These are phyloP conservation scores for Quercus robur DNA, from an alignment of 306 rosid genomes.

Conservation along the genomic window DNA sequence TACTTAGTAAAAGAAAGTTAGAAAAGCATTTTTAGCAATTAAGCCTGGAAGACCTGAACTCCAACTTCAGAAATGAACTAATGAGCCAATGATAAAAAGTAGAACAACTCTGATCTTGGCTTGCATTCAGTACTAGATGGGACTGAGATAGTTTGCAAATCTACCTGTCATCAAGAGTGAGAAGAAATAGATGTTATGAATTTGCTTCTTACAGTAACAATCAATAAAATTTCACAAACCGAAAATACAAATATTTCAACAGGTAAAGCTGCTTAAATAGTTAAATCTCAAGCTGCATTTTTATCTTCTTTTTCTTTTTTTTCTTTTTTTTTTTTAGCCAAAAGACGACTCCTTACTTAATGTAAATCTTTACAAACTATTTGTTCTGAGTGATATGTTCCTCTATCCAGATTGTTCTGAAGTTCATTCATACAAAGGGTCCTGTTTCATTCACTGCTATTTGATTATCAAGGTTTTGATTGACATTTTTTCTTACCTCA, in stretches of 20 bases:
- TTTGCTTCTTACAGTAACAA: background rate
- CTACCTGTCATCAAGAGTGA: slow-evolving; percentile 40
- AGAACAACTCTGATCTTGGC: slow-evolving; percentile 8
- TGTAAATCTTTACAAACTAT: background rate
- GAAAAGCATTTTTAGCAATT: slow-evolving; percentile 18
- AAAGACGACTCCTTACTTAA: background rate
- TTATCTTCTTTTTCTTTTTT: background rate
- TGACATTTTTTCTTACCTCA: background rate
- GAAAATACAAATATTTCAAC: background rate
- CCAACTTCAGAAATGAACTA: slow-evolving; percentile 10
- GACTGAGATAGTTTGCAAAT: slow-evolving; percentile 53
- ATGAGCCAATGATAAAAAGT: background rate
- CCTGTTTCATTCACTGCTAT: background rate
- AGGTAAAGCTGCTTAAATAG: background rate
- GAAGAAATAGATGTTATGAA: background rate
- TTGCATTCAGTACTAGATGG: slow-evolving; percentile 39
- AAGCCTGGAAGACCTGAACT: slow-evolving; percentile 12
- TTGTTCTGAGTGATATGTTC: background rate
- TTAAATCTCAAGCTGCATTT: background rate
- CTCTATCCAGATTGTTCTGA: background rate
- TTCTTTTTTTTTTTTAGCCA: background rate
- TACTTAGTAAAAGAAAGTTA: slow-evolving; percentile 5
- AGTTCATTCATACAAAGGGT: background rate
- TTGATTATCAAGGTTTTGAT: background rate
- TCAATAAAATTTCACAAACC: background rate